Evolutionary conservation across 306 rosid species (phyloP), one percentile per base, ranked within the genome.

Genomic region (Rubus parviflorus): DNA sequence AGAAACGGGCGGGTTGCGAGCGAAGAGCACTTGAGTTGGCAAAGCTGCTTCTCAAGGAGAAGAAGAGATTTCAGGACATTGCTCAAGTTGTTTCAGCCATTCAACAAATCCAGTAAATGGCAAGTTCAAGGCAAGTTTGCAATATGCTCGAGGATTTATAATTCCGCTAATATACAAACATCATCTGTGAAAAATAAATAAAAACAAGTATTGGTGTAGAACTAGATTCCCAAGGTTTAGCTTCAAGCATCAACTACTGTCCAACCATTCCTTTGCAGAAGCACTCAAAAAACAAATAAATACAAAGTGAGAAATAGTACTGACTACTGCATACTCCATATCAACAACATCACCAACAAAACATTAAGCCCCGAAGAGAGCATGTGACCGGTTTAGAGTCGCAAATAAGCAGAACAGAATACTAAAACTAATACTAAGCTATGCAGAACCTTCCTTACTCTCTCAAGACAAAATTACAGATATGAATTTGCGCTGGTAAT

Each of bases 31-130:
- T 90, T 77, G 75, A 87, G 37, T 47, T 86, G 15, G 92, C 94
- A 16, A 94, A 94, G 86, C 60, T 75, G 79, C 77, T 94, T 77
- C 92, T 94, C 43, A 91, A 91, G 83, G 87, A 94, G 69, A 86
- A 97, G 78, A 80, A 88, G 48, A 87, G 78, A 40, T 87, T 88
- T 73, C 79, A 78, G 48, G 72, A 80, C 75, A 90, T 94, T 68
- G 4, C 75, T 47, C 88, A 91, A 79, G 72, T 94, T 45, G 54
- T 90, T 78, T 77, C 87, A 30, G 88, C 91, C 62, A 81, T 94
- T 82, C 60, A 61, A 53, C 82, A 88, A 76, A 48, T 80, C 74
- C 78, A 83, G 79, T 65, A 80, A 68, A 35, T 30, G 35, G 35
- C 35, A 30, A 30, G 35, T 30, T 30, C 35, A 1, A 30, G 35